Evolutionary conservation across 2,329 filamentous ascomycete species (phyloP).

Genomic region (Fusarium floridanum): DNA sequence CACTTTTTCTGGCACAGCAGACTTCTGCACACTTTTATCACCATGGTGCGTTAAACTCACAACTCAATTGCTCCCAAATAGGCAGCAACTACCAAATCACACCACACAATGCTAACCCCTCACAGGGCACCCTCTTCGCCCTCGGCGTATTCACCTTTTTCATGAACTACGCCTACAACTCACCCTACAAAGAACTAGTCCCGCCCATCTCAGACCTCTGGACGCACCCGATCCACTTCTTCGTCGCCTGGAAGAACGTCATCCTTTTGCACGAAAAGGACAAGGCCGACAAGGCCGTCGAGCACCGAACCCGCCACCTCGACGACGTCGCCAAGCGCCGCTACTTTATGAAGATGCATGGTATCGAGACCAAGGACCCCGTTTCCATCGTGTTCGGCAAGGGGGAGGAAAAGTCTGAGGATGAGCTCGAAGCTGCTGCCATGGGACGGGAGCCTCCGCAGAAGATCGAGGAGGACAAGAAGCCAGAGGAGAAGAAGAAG

Average conservation of each 20-base stretch:
- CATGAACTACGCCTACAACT: conserved; percentile 82
- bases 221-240: conserved; percentile 76
- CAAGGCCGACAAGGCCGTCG: conserved; percentile 74
- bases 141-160: conserved; percentile 81
- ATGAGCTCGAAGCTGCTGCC: conserved; percentile 53
- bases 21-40: conserved; percentile 83
- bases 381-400: conserved; percentile 62
- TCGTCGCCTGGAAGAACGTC: conserved; percentile 76
- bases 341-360: conserved; percentile 88
- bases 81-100: not conserved
- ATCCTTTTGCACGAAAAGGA: conserved; percentile 82
- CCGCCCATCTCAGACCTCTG: conserved; percentile 78
- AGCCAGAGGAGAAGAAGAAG: conserved; percentile 71
- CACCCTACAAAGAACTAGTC: conserved; percentile 83
- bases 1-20: conserved; percentile 87
- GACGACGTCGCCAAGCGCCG: conserved; percentile 91
- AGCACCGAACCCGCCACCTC: conserved; percentile 78
- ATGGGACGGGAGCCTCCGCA: conserved; percentile 53
- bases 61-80: not conserved
- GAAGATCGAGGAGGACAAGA: conserved; percentile 44
- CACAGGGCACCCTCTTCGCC: conserved; percentile 73
- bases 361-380: conserved; percentile 74
- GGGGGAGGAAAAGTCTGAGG: conserved; percentile 52
- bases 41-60: conserved; percentile 71
- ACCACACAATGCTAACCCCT: conserved; percentile 13